Conservation (phyloP, 768 basidiomycete genomes). For the Auriscalpium orientale region DNA sequence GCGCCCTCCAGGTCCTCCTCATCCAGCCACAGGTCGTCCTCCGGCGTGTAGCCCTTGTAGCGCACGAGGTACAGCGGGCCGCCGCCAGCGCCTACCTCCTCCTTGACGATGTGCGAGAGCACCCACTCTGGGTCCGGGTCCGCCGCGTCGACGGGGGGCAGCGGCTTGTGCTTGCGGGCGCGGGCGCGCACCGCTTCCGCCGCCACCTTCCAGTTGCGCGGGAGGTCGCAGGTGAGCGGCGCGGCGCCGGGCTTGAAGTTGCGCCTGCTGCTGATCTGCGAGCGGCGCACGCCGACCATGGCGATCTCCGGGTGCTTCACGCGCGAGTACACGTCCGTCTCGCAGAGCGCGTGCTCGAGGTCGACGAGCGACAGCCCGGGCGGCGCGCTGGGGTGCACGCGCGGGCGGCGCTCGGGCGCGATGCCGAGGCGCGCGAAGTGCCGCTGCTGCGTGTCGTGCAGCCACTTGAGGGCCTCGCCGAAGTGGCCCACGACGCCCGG, state of each 20-base stretch:
- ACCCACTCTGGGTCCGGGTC: slow-evolving; percentile 18
- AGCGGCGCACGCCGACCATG: slow-evolving; percentile 21
- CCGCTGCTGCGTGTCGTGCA: slow-evolving; percentile 48
- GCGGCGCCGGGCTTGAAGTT: slow-evolving; percentile 12
- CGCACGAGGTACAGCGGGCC: slow-evolving; percentile 19
- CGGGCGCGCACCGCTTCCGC: slow-evolving; percentile 3
- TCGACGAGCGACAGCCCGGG: slow-evolving; percentile 52
- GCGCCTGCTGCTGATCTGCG: slow-evolving; percentile 22
- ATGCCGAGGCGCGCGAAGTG: slow-evolving; percentile 55
- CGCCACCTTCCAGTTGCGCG: slow-evolving; percentile 17
- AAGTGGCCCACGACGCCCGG: slow-evolving; percentile 34
- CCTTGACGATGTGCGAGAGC: slow-evolving; percentile 25
- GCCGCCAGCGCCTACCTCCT: slow-evolving; percentile 10
- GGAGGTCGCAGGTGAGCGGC: slow-evolving; percentile 21
- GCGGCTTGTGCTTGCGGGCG: slow-evolving; percentile 8
- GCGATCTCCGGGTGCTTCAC: slow-evolving; percentile 40
- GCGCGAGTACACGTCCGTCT: slow-evolving; percentile 72
- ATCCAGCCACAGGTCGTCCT: slow-evolving; percentile 20
- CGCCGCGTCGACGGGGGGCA: slow-evolving; percentile 11
- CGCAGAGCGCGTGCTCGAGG: slow-evolving; percentile 74
- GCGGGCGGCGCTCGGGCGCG: slow-evolving; percentile 18
- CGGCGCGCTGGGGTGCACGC: slow-evolving; percentile 11
- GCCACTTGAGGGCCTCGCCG: slow-evolving; percentile 54
- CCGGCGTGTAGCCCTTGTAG: slow-evolving; percentile 23
- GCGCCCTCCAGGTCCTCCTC: slow-evolving; percentile 19